A percentile compares a stretch with the other conserved stretches of the same genome.
Conservation (phyloP, 164 flowering plant genomes). For the Berberis vulgaris region DNA sequence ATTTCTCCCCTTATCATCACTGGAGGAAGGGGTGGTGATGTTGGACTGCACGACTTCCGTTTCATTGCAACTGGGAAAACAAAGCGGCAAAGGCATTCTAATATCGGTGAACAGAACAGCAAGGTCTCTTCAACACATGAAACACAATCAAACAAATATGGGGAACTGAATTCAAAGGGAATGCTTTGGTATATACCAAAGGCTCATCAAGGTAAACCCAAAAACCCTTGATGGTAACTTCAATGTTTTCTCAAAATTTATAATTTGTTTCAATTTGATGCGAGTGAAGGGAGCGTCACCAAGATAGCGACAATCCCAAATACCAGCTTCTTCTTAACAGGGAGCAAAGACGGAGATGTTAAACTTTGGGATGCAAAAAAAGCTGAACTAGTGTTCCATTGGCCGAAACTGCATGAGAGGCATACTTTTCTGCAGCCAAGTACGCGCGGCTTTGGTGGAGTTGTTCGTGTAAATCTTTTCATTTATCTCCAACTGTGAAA, state of each 20-base stretch:
- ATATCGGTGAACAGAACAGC: constrained; percentile 25
- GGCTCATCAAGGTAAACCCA: constrained; percentile 80
- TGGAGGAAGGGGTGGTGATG: constrained; percentile 90
- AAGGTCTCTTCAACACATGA: constrained; percentile 23
- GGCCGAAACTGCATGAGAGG: constrained; percentile 88
- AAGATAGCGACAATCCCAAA: constrained; percentile 77
- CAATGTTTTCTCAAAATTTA: too few species aligned
- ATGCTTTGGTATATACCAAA: constrained; percentile 99
- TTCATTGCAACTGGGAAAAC: constrained; percentile 87
- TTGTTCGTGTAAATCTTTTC: constrained; percentile 48
- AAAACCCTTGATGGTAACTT: background rate
- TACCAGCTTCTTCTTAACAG: constrained; percentile 89
- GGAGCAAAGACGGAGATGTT: constrained; percentile 97
- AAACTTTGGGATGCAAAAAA: constrained; percentile 96
- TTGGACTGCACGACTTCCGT: constrained; percentile 92
- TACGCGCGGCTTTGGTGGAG: constrained; percentile 64
- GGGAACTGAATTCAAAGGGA: constrained; percentile 63
- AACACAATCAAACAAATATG: constrained; percentile 24
- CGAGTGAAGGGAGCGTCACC: constrained; percentile 59
- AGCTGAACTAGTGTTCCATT: constrained; percentile 60
- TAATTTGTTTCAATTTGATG: constrained; percentile 1
- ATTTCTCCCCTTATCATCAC: constrained; percentile 84
- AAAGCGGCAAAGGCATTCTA: constrained; percentile 45
- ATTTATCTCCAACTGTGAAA: background rate
- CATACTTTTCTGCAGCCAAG: constrained; percentile 89